These are phyloP conservation scores for Lentinus brumalis DNA, from an alignment of 768 basidiomycete genomes.

Conservation along the genomic window DNA sequence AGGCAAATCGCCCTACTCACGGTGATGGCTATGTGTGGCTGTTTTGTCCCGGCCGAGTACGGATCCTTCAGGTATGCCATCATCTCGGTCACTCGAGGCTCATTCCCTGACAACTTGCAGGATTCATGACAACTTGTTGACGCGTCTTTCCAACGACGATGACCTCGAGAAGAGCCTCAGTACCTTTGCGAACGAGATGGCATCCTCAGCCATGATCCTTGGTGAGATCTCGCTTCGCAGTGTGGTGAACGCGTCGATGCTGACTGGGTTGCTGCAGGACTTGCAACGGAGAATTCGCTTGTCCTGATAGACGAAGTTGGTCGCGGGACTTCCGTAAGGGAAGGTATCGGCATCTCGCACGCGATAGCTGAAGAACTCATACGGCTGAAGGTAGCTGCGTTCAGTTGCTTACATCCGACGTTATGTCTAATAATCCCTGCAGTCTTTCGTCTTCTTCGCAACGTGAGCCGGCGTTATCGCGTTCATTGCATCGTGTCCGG, in stretches of 20 bases:
- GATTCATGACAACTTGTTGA: slow-evolving; percentile 81
- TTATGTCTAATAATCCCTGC: neutral
- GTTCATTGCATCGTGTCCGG: too few relatives aligned
- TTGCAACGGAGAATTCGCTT: slow-evolving; percentile 71
- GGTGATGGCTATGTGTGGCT: slow-evolving; percentile 88
- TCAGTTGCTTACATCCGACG: neutral
- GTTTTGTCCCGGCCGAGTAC: slow-evolving; percentile 92
- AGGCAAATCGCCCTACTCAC: slow-evolving; percentile 83
- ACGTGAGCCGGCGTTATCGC: slow-evolving; percentile 55
- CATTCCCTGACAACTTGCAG: slow-evolving; percentile 36
- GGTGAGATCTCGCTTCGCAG: slow-evolving; percentile 42
- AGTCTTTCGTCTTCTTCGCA: slow-evolving; percentile 90
- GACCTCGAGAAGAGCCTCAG: slow-evolving; percentile 87
- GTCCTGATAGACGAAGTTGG: slow-evolving; percentile 93
- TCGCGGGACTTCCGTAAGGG: slow-evolving; percentile 84
- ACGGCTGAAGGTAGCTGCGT: slow-evolving; percentile 56
- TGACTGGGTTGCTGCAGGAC: slow-evolving; percentile 42
- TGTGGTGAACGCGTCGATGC: neutral
- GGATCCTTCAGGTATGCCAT: slow-evolving; percentile 74
- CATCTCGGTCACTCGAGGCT: neutral
- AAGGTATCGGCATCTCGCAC: slow-evolving; percentile 81
- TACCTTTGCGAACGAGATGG: slow-evolving; percentile 96
- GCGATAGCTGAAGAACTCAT: slow-evolving; percentile 83
- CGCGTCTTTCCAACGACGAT: slow-evolving; percentile 92
- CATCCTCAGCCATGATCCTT: slow-evolving; percentile 87